Percentiles rank a stretch among this genome's conserved stretches.
These are phyloP conservation scores for Oryza meyeriana DNA, from an alignment of 176 grass and related monocot species.

Conservation along the genomic window DNA sequence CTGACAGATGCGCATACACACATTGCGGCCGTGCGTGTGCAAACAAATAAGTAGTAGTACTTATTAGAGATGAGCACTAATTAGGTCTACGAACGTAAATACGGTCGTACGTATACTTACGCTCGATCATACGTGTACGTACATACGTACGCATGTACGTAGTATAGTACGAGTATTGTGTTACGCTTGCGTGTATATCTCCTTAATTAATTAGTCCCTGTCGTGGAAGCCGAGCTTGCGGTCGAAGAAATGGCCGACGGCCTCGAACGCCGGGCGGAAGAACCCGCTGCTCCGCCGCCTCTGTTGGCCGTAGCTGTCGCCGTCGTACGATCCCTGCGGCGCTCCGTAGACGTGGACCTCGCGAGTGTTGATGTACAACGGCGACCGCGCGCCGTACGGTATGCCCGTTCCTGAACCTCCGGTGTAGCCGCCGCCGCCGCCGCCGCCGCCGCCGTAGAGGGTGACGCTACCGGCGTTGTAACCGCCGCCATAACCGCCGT, in stretches of 20 bases:
- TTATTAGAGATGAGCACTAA: not conserved
- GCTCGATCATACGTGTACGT: not conserved
- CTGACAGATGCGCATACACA: not conserved
- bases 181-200: not conserved
- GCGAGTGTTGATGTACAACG: constrained; percentile 30
- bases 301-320: not conserved
- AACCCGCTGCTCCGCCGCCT: constrained; percentile 22
- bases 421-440: not conserved
- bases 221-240: constrained; percentile 18
- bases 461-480: constrained; percentile 1
- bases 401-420: not conserved
- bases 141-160: not conserved
- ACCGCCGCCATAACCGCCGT: constrained; percentile 2
- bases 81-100: not conserved
- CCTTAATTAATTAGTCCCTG: not conserved
- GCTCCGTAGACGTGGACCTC: constrained; percentile 34
- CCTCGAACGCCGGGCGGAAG: constrained; percentile 31
- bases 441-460: not conserved
- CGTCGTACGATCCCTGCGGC: not conserved
- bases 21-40: too few relatives aligned
- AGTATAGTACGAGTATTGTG: not conserved
- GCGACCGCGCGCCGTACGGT: constrained; percentile 18
- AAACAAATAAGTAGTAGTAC: not conserved
- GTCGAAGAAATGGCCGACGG: constrained; percentile 49
- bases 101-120: too few relatives aligned